phyloP scores from a whole-genome alignment of 2,329 filamentous ascomycete genomes.

The Cladobotryum mycophilum region DNA sequence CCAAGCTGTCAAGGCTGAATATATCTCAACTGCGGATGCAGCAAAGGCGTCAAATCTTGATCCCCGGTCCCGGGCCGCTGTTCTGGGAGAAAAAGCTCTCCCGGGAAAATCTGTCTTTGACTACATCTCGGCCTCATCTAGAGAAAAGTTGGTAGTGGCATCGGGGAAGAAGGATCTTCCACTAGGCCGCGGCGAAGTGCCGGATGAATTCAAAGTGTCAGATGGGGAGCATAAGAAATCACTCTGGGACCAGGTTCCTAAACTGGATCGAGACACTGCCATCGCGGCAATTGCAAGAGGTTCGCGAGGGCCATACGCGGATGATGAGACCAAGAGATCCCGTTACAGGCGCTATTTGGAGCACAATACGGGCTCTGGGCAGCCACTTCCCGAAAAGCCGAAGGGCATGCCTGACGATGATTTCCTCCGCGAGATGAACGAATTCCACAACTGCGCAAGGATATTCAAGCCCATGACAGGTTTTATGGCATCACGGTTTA shows the following conservation, averaged over 20 bases:
- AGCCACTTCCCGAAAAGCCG: slow-evolving; percentile 45
- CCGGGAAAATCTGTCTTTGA: slow-evolving; percentile 96
- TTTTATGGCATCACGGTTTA: slow-evolving; percentile 90
- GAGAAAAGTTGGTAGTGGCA: slow-evolving; percentile 67
- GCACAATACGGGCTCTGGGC: slow-evolving; percentile 48
- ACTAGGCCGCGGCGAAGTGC: slow-evolving; percentile 67
- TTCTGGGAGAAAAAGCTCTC: slow-evolving; percentile 70
- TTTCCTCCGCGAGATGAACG: slow-evolving; percentile 70
- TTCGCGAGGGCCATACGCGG: slow-evolving; percentile 67
- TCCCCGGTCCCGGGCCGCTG: slow-evolving; percentile 66
- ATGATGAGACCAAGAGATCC: slow-evolving; percentile 70
- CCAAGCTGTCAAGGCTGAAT: slow-evolving; percentile 23
- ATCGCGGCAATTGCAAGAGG: slow-evolving; percentile 62
- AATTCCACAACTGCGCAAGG: slow-evolving; percentile 61
- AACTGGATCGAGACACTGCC: slow-evolving; percentile 60
- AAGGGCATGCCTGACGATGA: slow-evolving; percentile 54
- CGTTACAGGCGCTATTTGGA: slow-evolving; percentile 81
- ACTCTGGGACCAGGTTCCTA: slow-evolving; percentile 53
- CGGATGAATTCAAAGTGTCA: slow-evolving; percentile 55
- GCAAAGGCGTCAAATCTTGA: slow-evolving; percentile 72
- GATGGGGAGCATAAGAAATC: slow-evolving; percentile 57
- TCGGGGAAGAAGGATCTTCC: slow-evolving; percentile 75
- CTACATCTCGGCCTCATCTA: slow-evolving; percentile 71
- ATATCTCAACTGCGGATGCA: slow-evolving; percentile 66
- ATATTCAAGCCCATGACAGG: slow-evolving; percentile 91